Evolutionary conservation across 371 early-diverging fungal species (phyloP).

Genomic region (Mucor saturninus): DNA sequence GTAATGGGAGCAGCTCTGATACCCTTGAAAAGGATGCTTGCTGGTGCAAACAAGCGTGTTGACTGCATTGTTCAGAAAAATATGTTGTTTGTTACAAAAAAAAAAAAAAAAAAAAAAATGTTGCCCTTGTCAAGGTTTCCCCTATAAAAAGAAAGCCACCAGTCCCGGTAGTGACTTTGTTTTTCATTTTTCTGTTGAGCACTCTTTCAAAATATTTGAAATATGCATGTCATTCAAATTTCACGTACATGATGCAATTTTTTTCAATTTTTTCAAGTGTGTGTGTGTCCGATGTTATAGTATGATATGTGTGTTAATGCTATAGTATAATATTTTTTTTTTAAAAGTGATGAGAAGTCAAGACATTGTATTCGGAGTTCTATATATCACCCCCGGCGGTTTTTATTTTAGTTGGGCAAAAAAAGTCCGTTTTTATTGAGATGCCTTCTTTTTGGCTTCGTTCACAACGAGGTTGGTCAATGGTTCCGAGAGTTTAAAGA

Average conservation of each 20-base stretch:
- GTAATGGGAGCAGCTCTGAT: conserved; percentile 5
- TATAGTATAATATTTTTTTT: too few relatives aligned
- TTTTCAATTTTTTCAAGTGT: too few relatives aligned
- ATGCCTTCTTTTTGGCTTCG: conserved; percentile 27
- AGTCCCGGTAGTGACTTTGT: conserved; percentile 7
- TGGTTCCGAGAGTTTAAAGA: conserved; percentile 69
- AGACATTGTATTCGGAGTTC: too few relatives aligned
- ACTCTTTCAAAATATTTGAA: background rate
- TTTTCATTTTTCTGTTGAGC: conserved; percentile 1
- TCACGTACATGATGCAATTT: too few relatives aligned
- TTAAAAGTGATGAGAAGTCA: too few relatives aligned
- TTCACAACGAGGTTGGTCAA: conserved; percentile 35
- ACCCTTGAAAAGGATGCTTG: conserved; percentile 13
- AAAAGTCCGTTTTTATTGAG: background rate
- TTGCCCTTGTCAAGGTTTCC: conserved; percentile 26
- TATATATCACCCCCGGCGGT: too few relatives aligned
- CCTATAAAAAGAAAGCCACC: conserved; percentile 7
- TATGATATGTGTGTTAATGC: too few relatives aligned
- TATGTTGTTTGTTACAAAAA: background rate
- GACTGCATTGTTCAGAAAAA: conserved; percentile 14
- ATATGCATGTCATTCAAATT: too few relatives aligned
- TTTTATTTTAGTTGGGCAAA: too few relatives aligned
- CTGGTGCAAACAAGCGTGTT: conserved; percentile 22
- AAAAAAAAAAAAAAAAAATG: conserved; percentile 7
- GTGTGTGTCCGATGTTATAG: too few relatives aligned